These are phyloP conservation scores for Metschnikowia kofuensis DNA, from an alignment of 805 yeast species.

Conservation along the genomic window DNA sequence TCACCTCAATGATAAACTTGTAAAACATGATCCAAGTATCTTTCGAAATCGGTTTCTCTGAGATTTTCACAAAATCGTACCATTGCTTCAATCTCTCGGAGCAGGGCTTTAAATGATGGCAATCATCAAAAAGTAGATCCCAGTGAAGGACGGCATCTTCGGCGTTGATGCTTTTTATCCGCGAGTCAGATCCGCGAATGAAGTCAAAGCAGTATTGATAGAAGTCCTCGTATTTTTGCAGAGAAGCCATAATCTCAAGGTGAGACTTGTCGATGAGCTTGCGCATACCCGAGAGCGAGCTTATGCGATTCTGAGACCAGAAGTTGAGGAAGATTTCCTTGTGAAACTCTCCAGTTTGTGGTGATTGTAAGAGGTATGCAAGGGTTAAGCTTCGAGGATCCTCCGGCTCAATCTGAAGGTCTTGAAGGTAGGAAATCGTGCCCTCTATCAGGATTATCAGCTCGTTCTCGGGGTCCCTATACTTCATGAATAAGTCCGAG, in stretches of 20 bases:
- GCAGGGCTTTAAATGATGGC: not conserved
- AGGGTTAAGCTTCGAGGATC: slow-evolving; percentile 67
- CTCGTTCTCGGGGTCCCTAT: slow-evolving; percentile 27
- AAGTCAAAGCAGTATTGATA: slow-evolving; percentile 73
- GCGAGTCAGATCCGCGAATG: slow-evolving; percentile 53
- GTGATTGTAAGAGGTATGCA: slow-evolving; percentile 66
- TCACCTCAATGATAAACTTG: slow-evolving; percentile 55
- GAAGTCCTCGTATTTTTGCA: slow-evolving; percentile 48
- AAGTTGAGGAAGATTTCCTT: slow-evolving; percentile 49
- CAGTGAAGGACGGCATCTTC: slow-evolving; percentile 76
- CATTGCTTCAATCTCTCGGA: slow-evolving; percentile 48
- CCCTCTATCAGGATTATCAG: slow-evolving; percentile 71
- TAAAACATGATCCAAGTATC: slow-evolving; percentile 88
- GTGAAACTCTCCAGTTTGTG: slow-evolving; percentile 61
- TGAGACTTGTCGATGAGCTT: slow-evolving; percentile 7
- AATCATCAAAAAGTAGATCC: slow-evolving; percentile 54
- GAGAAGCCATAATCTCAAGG: slow-evolving; percentile 21
- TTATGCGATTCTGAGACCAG: slow-evolving; percentile 41
- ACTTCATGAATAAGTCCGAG: slow-evolving; percentile 31
- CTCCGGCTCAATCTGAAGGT: slow-evolving; percentile 69
- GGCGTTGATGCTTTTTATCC: slow-evolving; percentile 46
- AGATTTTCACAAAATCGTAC: slow-evolving; percentile 50
- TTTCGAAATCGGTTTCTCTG: slow-evolving; percentile 51
- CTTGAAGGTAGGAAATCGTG: slow-evolving; percentile 63
- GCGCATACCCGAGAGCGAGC: slow-evolving; percentile 47